These are phyloP conservation scores for Fusarium miscanthi DNA, from an alignment of 2,329 filamentous ascomycete genomes.

Conservation along the genomic window DNA sequence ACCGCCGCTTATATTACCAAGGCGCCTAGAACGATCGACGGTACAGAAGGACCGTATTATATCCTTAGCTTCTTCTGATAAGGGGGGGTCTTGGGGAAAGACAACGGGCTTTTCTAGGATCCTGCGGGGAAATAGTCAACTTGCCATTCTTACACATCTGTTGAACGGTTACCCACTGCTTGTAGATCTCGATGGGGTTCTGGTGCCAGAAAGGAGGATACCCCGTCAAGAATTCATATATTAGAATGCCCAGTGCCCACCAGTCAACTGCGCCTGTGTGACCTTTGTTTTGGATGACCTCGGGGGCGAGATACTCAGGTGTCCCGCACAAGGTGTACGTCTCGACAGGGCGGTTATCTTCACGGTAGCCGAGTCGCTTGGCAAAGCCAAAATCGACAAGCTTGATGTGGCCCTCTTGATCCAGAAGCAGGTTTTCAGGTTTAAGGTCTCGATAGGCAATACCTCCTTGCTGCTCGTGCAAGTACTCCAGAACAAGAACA, in stretches of 20 bases:
- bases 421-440: slow-evolving; percentile 83
- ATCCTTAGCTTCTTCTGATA: slow-evolving; percentile 77
- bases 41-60: slow-evolving; percentile 82
- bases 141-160: not conserved
- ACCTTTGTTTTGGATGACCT: slow-evolving; percentile 86
- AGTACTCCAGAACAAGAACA: slow-evolving; percentile 81
- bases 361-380: slow-evolving; percentile 74
- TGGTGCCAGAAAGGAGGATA: slow-evolving; percentile 90
- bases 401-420: slow-evolving; percentile 82
- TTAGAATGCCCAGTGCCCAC: slow-evolving; percentile 87
- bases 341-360: slow-evolving; percentile 64
- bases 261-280: slow-evolving; percentile 83
- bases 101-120: slow-evolving; percentile 82
- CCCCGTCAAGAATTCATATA: slow-evolving; percentile 86
- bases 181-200: slow-evolving; percentile 88
- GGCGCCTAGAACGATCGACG: slow-evolving; percentile 79
- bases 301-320: slow-evolving; percentile 84
- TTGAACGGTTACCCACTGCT: slow-evolving; percentile 64
- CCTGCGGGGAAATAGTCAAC: slow-evolving; percentile 53
- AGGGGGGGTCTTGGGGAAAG: slow-evolving; percentile 74
- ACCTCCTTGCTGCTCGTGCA: slow-evolving; percentile 81
- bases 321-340: slow-evolving; percentile 88
- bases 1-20: slow-evolving; percentile 83
- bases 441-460: slow-evolving; percentile 86
- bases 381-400: slow-evolving; percentile 89